Evolutionary conservation across 164 flowering plant genomes (phyloP).

Genomic region (Aristolochia contorta): DNA sequence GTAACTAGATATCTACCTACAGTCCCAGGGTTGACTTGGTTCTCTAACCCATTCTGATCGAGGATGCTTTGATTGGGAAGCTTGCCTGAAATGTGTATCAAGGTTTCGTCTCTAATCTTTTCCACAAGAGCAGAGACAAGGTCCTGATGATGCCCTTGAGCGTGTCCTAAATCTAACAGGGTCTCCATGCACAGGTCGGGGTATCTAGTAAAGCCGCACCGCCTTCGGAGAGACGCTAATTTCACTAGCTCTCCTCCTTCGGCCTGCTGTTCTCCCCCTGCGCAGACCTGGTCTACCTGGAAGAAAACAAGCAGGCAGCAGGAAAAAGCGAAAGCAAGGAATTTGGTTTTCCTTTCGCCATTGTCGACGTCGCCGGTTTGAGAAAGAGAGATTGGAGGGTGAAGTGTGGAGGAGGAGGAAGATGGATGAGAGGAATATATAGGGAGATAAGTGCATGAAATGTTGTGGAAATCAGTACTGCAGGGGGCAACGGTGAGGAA

Average conservation of each 20-base stretch:
- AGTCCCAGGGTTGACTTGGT: slow-evolving; percentile 1
- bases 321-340: not conserved
- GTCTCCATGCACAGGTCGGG: slow-evolving; percentile 28
- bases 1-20: slow-evolving; percentile 8
- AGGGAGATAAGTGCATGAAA: too few species aligned
- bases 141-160: slow-evolving; percentile 10
- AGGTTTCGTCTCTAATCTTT: slow-evolving; percentile 25
- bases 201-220: slow-evolving; percentile 29
- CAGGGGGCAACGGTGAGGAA: too few species aligned
- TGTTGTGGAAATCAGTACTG: too few species aligned
- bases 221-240: not conserved
- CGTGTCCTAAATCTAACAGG: slow-evolving; percentile 12
- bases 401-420: not conserved
- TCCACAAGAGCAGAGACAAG: slow-evolving; percentile 22
- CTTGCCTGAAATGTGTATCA: slow-evolving; percentile 9
- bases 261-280: not conserved
- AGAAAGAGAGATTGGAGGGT: not conserved
- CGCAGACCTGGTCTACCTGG: too few species aligned
- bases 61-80: slow-evolving; percentile 7
- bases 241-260: not conserved
- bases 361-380: not conserved
- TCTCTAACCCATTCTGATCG: not conserved
- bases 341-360: not conserved
- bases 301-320: not conserved
- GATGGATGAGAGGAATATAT: too few species aligned